A percentile compares a stretch with the other conserved stretches of the same genome.
phyloP scores from a whole-genome alignment of 2,329 filamentous ascomycete genomes.

The Graphiopsis chlorocephala region DNA sequence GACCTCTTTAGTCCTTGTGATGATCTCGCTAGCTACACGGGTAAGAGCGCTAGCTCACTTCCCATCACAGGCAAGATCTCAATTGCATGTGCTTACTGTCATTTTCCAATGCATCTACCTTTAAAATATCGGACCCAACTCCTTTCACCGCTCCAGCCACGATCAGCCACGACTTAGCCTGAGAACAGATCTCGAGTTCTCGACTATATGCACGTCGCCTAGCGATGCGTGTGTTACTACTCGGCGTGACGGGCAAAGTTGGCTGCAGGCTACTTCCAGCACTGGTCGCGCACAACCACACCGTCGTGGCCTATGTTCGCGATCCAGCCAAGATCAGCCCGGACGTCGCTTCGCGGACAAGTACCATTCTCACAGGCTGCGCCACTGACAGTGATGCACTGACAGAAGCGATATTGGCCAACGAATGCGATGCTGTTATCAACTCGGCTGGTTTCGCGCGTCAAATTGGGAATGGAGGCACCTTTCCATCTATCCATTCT shows the following conservation, averaged over 20 bases:
- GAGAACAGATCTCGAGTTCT: neutral
- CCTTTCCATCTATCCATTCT: constrained; percentile 38
- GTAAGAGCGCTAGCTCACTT: neutral
- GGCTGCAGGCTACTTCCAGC: constrained; percentile 20
- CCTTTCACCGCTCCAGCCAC: neutral
- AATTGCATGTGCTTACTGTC: neutral
- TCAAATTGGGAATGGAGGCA: constrained; percentile 23
- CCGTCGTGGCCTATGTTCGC: constrained; percentile 41
- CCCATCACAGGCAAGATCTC: neutral
- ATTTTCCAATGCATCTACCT: neutral
- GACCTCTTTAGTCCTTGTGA: constrained; percentile 32
- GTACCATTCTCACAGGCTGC: constrained; percentile 39
- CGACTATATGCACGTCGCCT: constrained; percentile 28
- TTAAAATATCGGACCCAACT: neutral
- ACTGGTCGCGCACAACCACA: constrained; percentile 37
- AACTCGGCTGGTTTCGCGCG: constrained; percentile 40
- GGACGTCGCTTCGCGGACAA: constrained; percentile 33
- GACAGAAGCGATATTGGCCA: constrained; percentile 36
- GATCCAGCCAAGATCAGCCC: constrained; percentile 28
- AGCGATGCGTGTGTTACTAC: constrained; percentile 32
- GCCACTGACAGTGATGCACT: constrained; percentile 37
- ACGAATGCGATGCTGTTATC: constrained; percentile 41
- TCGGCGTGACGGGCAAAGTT: constrained; percentile 22
- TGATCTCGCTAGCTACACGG: neutral
- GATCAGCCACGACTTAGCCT: neutral